Percentiles rank a stretch among this genome's conserved stretches.
Evolutionary conservation across 164 flowering plant species (phyloP).

Genomic region (Sedum album): DNA sequence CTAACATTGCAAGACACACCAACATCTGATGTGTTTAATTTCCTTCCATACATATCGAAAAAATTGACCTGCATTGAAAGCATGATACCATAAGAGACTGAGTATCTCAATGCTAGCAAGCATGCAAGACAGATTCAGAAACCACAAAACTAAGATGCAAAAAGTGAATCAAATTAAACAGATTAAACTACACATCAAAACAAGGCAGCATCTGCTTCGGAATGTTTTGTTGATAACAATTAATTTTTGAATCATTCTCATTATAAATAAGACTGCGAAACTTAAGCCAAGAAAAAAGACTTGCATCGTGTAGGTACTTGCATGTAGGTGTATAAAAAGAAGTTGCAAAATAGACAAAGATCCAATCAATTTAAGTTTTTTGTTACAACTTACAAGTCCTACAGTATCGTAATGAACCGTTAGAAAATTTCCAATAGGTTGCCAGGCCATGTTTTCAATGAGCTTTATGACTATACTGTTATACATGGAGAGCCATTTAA

Average conservation of each 20-base stretch:
- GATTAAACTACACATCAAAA: not conserved
- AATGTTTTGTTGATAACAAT: not conserved
- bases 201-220: not conserved
- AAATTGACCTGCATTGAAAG: conserved; percentile 52
- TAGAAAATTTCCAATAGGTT: no score
- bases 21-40: conserved; percentile 72
- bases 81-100: conserved; percentile 1
- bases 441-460: no score
- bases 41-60: conserved; percentile 87
- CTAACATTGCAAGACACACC: conserved; percentile 74
- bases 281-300: not conserved
- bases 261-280: not conserved
- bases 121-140: not conserved
- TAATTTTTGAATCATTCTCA: not conserved
- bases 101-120: not conserved
- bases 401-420: no score
- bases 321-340: no score
- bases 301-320: not conserved
- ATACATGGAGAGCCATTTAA: no score
- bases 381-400: no score
- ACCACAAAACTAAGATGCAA: not conserved
- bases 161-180: not conserved
- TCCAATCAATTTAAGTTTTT: no score
- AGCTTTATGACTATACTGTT: no score
- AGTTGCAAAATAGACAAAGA: no score